Base-by-base conservation (phyloP, 148 eudicot genomes). In the Rheum nobile region DNA sequence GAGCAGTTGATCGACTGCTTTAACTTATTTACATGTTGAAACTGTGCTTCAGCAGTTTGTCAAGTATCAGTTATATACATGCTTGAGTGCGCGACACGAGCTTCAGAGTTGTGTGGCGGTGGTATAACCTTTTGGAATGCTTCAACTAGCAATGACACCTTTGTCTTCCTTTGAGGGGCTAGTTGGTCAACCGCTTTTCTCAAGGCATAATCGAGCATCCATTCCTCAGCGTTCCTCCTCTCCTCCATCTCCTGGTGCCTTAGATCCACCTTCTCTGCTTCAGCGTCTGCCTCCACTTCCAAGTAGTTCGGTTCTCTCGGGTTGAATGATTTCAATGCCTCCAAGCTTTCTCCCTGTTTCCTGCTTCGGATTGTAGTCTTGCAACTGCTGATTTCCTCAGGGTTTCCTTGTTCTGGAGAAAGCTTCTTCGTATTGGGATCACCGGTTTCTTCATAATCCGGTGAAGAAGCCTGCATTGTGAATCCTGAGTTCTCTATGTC, bases 151-250 rank as follows among this genome's bases (percentile, higher is more conserved):
- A 91, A 77, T 26, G 88, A 89, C 35, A 93, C 98, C 81, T 89
- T 93, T 74, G 72, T 91, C 82, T 83, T 91, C 37, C 92, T 78
- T 28, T 87, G 91, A 2, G 88, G 89, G 55, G 85, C 87, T 8
- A 93, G 94, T 70, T 82, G 87, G 79, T 80, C 80, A 48, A 91
- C 91, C 2, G 92, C 83, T 76, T 83, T 86, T 70, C 72, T 87
- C 16, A 93, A 85, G 71, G 97, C 98, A 71, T 81, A 79, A 79
- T 93, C 98, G 22, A 93, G 77, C 97, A 89, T 91, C 94, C 94
- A 93, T 75, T 93, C 98, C 76, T 93, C 89, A 38, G 94, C 70
- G 52, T 89, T 88, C 76, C 79, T 91, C 77, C 87, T 84, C 38
- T 85, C 94, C 43, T 91, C 94, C 80, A 86, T 75, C 77, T 77